These are phyloP conservation scores for Yamadazyma songkhlaensis DNA, from an alignment of 1,139 yeast genomes.

Conservation along the genomic window DNA sequence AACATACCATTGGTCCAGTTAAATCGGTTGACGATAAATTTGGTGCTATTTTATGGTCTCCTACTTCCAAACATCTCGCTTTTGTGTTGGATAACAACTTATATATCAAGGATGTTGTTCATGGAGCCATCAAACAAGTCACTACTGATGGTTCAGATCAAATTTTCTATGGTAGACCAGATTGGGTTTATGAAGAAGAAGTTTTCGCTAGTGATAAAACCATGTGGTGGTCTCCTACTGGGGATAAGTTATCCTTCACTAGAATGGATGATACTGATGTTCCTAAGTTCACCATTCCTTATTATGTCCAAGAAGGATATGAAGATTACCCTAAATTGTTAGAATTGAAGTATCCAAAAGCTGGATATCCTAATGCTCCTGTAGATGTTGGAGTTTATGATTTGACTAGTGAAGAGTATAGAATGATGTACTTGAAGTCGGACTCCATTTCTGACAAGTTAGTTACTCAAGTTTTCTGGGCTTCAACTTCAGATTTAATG, in stretches of 20 bases:
- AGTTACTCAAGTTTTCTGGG: conserved; percentile 46
- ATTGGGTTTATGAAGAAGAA: conserved; percentile 65
- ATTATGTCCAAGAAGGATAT: conserved; percentile 47
- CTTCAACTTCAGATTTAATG: conserved; percentile 30
- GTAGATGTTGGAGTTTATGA: conserved; percentile 40
- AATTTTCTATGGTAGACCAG: conserved; percentile 56
- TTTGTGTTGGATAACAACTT: conserved; percentile 67
- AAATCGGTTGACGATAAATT: conserved; percentile 22
- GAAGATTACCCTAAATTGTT: conserved; percentile 41
- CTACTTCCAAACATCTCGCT: conserved; percentile 62
- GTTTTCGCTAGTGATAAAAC: conserved; percentile 50
- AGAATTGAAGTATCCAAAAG: conserved; percentile 44
- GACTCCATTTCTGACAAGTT: conserved; percentile 26
- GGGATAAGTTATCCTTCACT: conserved; percentile 45
- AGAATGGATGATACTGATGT: conserved; percentile 52
- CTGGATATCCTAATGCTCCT: conserved; percentile 44
- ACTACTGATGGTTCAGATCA: conserved; percentile 50
- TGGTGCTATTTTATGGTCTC: conserved; percentile 72
- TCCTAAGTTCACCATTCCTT: conserved; percentile 52
- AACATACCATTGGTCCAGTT: conserved; percentile 26
- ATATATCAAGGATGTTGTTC: conserved; percentile 29
- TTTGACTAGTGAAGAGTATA: conserved; percentile 14
- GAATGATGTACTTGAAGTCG: conserved; percentile 21
- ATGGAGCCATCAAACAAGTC: conserved; percentile 26
- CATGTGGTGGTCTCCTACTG: conserved; percentile 60